phyloP scores from a whole-genome alignment of 2,329 filamentous ascomycete species.

The Cucurbitaria berberidis region DNA sequence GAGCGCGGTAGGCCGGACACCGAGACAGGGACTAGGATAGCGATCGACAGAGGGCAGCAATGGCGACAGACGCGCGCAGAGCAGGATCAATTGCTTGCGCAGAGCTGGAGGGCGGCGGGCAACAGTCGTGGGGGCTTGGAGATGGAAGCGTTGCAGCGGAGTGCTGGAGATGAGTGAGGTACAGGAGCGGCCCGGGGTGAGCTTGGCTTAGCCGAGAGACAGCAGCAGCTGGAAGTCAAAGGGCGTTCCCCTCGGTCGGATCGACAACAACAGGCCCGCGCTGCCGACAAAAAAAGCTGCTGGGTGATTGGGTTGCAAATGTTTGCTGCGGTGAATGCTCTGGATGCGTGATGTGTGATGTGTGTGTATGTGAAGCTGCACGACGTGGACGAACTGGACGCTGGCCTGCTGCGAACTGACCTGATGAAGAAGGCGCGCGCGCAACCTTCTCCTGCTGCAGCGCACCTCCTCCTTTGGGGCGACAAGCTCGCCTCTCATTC shows the following conservation, averaged over 20 bases:
- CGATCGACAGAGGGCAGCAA: slow-evolving; percentile 22
- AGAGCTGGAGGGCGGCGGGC: slow-evolving; percentile 6
- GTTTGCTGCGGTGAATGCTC: not conserved
- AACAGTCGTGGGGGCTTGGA: slow-evolving; percentile 19
- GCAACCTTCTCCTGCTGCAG: slow-evolving; percentile 40
- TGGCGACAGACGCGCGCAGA: slow-evolving; percentile 33
- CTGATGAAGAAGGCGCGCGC: slow-evolving; percentile 36
- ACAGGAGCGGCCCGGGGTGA: slow-evolving; percentile 35
- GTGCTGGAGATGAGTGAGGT: slow-evolving; percentile 39
- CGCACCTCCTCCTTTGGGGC: slow-evolving; percentile 28
- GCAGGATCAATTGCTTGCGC: slow-evolving; percentile 40
- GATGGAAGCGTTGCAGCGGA: slow-evolving; percentile 27
- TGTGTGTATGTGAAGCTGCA: not conserved
- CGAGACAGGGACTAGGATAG: slow-evolving; percentile 22
- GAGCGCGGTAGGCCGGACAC: slow-evolving; percentile 35
- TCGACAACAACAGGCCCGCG: slow-evolving; percentile 14
- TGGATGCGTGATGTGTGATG: not conserved
- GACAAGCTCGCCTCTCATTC: slow-evolving; percentile 19
- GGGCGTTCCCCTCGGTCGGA: slow-evolving; percentile 12
- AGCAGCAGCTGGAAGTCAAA: slow-evolving; percentile 30
- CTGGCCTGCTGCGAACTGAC: not conserved
- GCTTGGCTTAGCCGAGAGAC: slow-evolving; percentile 42
- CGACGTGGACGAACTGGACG: not conserved
- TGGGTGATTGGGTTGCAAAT: not conserved
- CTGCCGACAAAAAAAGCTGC: slow-evolving; percentile 1